These are phyloP conservation scores for Termitomyces sp. DNA, from an alignment of 768 basidiomycete species.

Conservation along the genomic window DNA sequence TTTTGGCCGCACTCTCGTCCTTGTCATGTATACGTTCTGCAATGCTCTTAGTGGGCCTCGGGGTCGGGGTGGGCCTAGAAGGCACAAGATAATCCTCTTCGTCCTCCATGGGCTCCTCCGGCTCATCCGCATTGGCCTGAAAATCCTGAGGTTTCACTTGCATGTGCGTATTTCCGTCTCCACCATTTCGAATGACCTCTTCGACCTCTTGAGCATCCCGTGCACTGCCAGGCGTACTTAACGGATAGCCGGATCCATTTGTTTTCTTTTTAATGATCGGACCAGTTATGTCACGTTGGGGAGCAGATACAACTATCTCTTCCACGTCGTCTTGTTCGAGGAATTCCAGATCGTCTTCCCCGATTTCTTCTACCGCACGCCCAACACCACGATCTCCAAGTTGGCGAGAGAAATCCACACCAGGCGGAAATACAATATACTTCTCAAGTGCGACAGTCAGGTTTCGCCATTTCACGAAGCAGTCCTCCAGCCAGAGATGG, in stretches of 20 bases:
- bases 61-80: conserved; percentile 8
- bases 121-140: neutral
- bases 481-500: conserved; percentile 90
- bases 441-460: conserved; percentile 60
- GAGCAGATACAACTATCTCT: conserved; percentile 15
- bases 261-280: neutral
- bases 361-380: conserved; percentile 21
- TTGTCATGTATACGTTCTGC: conserved; percentile 15
- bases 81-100: neutral
- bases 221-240: conserved; percentile 26
- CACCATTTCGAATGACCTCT: conserved; percentile 14
- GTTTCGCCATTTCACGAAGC: conserved; percentile 74
- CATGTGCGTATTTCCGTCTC: conserved; percentile 3
- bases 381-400: conserved; percentile 40
- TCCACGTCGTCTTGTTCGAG: conserved; percentile 19
- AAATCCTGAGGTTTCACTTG: conserved; percentile 1
- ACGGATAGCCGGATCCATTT: conserved; percentile 10
- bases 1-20: conserved; percentile 16
- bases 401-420: conserved; percentile 54
- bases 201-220: conserved; percentile 25
- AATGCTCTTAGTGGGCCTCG: conserved; percentile 10
- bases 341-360: conserved; percentile 19
- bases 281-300: conserved; percentile 1
- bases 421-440: conserved; percentile 65
- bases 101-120: neutral